Percentiles rank a stretch among this genome's conserved stretches.
Evolutionary conservation across 192 early-diverging fungal genomes (phyloP).

Genomic region (Phycomyces nitens): DNA sequence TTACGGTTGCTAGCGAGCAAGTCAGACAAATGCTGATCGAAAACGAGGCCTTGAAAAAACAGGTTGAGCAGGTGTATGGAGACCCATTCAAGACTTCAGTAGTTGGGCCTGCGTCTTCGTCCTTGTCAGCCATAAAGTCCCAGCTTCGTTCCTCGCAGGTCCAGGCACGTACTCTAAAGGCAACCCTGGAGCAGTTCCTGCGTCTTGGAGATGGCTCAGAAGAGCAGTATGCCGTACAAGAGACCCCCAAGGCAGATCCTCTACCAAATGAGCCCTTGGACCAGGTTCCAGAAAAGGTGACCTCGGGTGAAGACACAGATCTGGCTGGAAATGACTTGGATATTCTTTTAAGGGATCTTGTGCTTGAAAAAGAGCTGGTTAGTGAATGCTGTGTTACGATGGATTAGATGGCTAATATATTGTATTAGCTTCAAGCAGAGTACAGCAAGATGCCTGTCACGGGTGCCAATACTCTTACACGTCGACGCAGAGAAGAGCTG

Average conservation of each 20-base stretch:
- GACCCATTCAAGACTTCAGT: too few species aligned
- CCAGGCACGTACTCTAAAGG: conserved; percentile 19
- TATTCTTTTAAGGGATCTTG: conserved; percentile 10
- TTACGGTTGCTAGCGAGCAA: conserved; percentile 22
- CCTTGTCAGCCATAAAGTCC: background rate
- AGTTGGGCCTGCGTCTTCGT: too few species aligned
- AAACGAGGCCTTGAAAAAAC: too few species aligned
- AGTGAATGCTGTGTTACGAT: background rate
- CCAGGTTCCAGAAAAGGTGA: too few species aligned
- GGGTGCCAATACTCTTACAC: conserved; percentile 40
- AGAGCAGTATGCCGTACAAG: background rate
- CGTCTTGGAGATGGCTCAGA: conserved; percentile 19
- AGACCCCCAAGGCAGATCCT: too few species aligned
- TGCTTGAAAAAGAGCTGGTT: conserved; percentile 19
- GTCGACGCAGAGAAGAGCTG: conserved; percentile 41
- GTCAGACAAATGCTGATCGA: conserved; percentile 1
- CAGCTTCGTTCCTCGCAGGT: conserved; percentile 24
- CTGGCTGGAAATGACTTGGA: conserved; percentile 7
- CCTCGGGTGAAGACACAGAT: background rate
- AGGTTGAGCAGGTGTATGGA: too few species aligned
- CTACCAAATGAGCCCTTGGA: background rate
- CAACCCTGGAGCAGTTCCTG: conserved; percentile 32
- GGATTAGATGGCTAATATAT: background rate
- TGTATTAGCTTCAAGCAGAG: conserved; percentile 42
- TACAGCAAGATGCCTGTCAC: conserved; percentile 45